Conservation (phyloP, 495 filamentous ascomycete genomes). For the Massariosphaeria phaeospora region DNA sequence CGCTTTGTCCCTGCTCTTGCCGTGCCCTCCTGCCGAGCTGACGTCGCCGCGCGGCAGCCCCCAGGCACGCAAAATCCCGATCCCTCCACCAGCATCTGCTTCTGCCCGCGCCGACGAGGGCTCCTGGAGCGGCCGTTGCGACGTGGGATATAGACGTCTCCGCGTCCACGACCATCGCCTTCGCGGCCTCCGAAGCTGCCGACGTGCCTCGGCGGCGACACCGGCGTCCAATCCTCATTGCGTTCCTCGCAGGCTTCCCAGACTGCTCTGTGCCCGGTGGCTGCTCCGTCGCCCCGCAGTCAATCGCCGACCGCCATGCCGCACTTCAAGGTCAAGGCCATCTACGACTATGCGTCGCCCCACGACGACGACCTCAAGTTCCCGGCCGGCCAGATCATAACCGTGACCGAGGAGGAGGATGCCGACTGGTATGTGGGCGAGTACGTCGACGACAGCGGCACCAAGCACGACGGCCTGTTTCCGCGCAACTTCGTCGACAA, state of each 20-base stretch:
- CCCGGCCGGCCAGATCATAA: slow-evolving; percentile 78
- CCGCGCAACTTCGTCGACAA: slow-evolving; percentile 95
- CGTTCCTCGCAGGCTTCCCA: too few species aligned
- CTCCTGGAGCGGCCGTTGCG: too few species aligned
- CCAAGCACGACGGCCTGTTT: slow-evolving; percentile 82
- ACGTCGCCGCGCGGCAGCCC: not conserved
- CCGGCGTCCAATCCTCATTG: too few species aligned
- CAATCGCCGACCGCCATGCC: slow-evolving; percentile 39
- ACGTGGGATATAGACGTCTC: too few species aligned
- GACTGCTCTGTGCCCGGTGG: too few species aligned
- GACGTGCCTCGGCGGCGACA: too few species aligned
- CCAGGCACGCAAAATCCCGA: too few species aligned
- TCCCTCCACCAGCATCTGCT: too few species aligned
- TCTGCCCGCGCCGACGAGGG: too few species aligned
- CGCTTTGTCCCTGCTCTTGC: not conserved
- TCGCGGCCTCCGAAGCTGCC: too few species aligned
- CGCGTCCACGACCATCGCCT: too few species aligned
- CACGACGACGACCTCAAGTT: slow-evolving; percentile 96
- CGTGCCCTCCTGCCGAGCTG: slow-evolving; percentile 7
- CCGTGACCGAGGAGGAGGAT: slow-evolving; percentile 86
- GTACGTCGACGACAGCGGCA: slow-evolving; percentile 69
- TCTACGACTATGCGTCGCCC: slow-evolving; percentile 85
- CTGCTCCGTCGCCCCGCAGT: too few species aligned
- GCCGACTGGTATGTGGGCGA: slow-evolving; percentile 93
- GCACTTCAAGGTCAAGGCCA: slow-evolving; percentile 88